These are phyloP conservation scores for Pulveroboletus sp. DNA, from an alignment of 768 basidiomycete species.

Conservation along the genomic window DNA sequence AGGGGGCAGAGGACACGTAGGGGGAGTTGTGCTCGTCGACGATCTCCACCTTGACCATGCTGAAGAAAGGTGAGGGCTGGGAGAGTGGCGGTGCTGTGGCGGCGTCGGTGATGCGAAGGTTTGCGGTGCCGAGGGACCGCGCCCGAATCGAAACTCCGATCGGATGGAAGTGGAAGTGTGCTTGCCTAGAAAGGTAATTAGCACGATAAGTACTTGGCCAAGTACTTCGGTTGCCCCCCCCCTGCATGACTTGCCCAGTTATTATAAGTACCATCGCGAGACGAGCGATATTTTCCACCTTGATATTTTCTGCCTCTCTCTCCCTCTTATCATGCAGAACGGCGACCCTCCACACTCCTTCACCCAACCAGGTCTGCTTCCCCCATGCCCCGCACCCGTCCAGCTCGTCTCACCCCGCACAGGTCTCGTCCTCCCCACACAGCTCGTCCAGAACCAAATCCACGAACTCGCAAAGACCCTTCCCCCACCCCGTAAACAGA, in stretches of 20 bases:
- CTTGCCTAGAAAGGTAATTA: slow-evolving; percentile 5
- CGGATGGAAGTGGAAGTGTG: background rate
- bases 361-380: slow-evolving; percentile 29
- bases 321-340: slow-evolving; percentile 30
- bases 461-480: slow-evolving; percentile 76
- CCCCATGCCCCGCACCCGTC: background rate
- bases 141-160: slow-evolving; percentile 26
- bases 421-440: slow-evolving; percentile 62
- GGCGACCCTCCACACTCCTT: slow-evolving; percentile 27
- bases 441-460: slow-evolving; percentile 73
- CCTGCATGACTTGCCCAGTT: slow-evolving; percentile 8
- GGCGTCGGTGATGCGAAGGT: slow-evolving; percentile 15
- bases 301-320: slow-evolving; percentile 23
- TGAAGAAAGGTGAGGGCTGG: slow-evolving; percentile 4
- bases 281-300: slow-evolving; percentile 17
- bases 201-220: slow-evolving; percentile 25
- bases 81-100: slow-evolving; percentile 19
- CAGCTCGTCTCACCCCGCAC: slow-evolving; percentile 2
- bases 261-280: slow-evolving; percentile 24
- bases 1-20: slow-evolving; percentile 71
- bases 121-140: slow-evolving; percentile 26
- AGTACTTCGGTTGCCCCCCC: slow-evolving; percentile 7
- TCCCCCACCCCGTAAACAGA: slow-evolving; percentile 86
- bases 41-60: slow-evolving; percentile 93
- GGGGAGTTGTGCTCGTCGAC: slow-evolving; percentile 76